Base-by-base conservation (phyloP, 169 alveolate genomes). In the Prorocentrum cordatum region DNA sequence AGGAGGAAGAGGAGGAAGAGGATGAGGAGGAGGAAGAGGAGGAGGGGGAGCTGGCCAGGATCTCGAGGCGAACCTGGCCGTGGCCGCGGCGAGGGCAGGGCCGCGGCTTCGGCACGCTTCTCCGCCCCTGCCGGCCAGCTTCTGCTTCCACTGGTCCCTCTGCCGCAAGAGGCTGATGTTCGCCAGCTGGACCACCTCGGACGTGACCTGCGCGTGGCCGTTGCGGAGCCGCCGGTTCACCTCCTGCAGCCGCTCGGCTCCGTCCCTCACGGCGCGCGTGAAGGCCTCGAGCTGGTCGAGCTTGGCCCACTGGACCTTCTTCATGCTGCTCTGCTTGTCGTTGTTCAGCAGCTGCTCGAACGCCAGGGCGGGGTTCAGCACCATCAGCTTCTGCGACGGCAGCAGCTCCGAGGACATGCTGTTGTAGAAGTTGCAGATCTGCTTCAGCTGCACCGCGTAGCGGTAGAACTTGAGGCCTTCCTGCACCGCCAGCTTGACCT, bases 341-440 rank as follows among this genome's bases (percentile, higher is more conserved):
- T 71, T 59, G 80, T 45, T 88, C 47, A 96, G 94, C 68, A 94
- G 94, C 70, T 94, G 92, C 91, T 95, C 98, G 83, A 96, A 95
- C 36, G 93, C 94, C 47, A 94, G 92, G 0, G 97, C 97, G 61
- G 94, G 93, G 59, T 95, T 95, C 79, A 82, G 92, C 59, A 96
- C 87, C 97, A 96, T 94, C 24, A 96, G 94, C 77, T 93, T 94
- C 84, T 95, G 95, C 67, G 96, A 95, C 33, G 96, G 96, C 67
- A 96, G 95, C 72, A 96, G 94, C 73, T 95, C 95, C 22, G 94
- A 91, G 20, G 95, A 88, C 94, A 95, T 93, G 6, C 93, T 85
- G 93, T 96, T 96, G 93, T 95, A 95, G 93, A 96, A 96, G 93
- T 95, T 95, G 66, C 97, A 96, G 22, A 95, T 94, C 91, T 95